These are phyloP conservation scores for Tephrocybe sp. DNA, from an alignment of 768 basidiomycete genomes.

Conservation along the genomic window DNA sequence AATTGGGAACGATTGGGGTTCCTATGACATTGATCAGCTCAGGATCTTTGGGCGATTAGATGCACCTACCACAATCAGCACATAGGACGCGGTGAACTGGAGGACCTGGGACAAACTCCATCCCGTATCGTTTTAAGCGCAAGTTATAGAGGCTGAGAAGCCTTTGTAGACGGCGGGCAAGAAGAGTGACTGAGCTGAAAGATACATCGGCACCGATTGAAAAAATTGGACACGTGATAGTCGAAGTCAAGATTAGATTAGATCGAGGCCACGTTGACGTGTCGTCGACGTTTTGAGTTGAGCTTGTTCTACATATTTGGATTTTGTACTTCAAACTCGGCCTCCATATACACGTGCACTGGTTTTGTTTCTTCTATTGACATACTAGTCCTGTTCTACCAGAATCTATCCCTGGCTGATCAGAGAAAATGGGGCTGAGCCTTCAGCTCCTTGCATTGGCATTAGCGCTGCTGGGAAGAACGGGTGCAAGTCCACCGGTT, in stretches of 20 bases:
- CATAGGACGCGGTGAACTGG: slow-evolving; percentile 83
- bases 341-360: too few relatives aligned
- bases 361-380: background rate
- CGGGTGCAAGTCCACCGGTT: slow-evolving; percentile 43
- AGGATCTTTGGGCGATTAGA: background rate
- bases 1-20: slow-evolving; percentile 87
- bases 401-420: background rate
- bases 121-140: too few relatives aligned
- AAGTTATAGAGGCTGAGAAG: background rate
- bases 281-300: slow-evolving; percentile 2
- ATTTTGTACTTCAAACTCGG: too few relatives aligned
- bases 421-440: slow-evolving; percentile 15
- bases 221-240: slow-evolving; percentile 19
- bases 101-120: slow-evolving; percentile 80
- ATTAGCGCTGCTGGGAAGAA: slow-evolving; percentile 12
- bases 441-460: slow-evolving; percentile 17
- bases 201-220: slow-evolving; percentile 4
- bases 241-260: slow-evolving; percentile 16
- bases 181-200: slow-evolving; percentile 13
- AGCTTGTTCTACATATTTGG: background rate
- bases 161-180: background rate
- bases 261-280: slow-evolving; percentile 15
- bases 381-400: background rate
- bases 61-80: slow-evolving; percentile 76
- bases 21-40: slow-evolving; percentile 38